Evolutionary conservation across 257 asterid genomes (phyloP).

Genomic region (Ilex aquifolium): DNA sequence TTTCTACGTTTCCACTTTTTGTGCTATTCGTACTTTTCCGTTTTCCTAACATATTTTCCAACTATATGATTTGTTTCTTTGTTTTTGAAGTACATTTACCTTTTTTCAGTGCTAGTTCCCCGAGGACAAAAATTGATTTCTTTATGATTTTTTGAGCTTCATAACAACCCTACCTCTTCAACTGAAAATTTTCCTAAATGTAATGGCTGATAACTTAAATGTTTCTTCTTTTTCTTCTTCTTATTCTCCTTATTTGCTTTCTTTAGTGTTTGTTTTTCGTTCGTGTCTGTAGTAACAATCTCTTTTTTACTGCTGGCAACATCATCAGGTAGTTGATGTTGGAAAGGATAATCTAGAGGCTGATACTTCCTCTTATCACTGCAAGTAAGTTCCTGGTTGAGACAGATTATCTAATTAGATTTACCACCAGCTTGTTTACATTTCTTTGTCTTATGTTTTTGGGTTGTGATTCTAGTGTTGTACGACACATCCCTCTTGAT

Average conservation of each 20-base stretch:
- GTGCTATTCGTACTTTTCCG: too few species aligned
- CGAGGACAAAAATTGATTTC: too few species aligned
- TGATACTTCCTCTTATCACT: slow-evolving; percentile 75
- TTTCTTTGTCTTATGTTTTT: slow-evolving; percentile 8
- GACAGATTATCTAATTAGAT: slow-evolving; percentile 2
- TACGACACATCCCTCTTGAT: slow-evolving; percentile 69
- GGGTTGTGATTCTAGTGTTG: slow-evolving; percentile 41
- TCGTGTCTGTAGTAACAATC: not conserved
- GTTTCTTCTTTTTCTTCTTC: slow-evolving; percentile 3
- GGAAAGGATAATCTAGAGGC: slow-evolving; percentile 41
- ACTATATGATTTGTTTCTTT: too few species aligned
- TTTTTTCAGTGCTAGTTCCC: too few species aligned
- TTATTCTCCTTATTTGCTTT: not conserved
- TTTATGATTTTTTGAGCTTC: not conserved
- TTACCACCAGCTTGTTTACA: not conserved
- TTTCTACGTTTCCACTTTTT: too few species aligned
- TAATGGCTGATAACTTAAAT: not conserved
- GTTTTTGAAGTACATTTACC: too few species aligned
- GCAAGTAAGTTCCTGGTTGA: slow-evolving; percentile 52
- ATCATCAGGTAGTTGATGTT: slow-evolving; percentile 59
- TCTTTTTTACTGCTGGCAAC: slow-evolving; percentile 8
- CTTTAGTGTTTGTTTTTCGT: not conserved
- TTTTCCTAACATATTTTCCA: too few species aligned
- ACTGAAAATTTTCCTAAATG: not conserved
- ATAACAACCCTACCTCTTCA: not conserved